Percentiles rank a stretch among this genome's conserved stretches.
phyloP scores from a whole-genome alignment of 305 asterid species.

The Euphrasia arctica region DNA sequence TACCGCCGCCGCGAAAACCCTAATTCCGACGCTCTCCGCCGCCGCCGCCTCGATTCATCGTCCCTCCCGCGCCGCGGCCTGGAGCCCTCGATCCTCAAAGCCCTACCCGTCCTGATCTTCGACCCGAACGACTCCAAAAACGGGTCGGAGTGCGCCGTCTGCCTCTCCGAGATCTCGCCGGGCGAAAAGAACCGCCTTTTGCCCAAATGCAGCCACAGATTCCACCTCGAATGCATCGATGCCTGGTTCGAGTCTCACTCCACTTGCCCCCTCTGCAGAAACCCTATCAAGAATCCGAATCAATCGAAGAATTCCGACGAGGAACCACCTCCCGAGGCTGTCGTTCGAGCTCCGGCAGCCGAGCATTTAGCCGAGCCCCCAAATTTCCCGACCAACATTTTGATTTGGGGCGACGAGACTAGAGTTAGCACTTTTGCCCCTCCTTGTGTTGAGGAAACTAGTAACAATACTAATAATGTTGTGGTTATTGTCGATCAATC shows the following conservation, averaged over 20 bases:
- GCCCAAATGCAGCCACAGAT: conserved; percentile 87
- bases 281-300: conserved; percentile 38
- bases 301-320: conserved; percentile 19
- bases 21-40: too few relatives aligned
- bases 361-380: conserved; percentile 29
- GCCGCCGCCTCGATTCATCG: conserved; percentile 48
- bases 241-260: conserved; percentile 92
- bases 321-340: conserved; percentile 29
- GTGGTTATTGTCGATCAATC: conserved; percentile 29
- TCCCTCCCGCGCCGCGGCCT: conserved; percentile 45
- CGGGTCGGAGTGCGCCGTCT: conserved; percentile 76
- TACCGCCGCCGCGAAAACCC: conserved; percentile 18
- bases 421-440: conserved; percentile 44
- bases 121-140: conserved; percentile 47
- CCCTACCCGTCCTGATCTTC: conserved; percentile 54
- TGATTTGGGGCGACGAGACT: conserved; percentile 78
- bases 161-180: conserved; percentile 58
- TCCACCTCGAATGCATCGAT: conserved; percentile 85
- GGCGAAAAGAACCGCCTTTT: conserved; percentile 72
- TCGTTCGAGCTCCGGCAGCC: conserved; percentile 28
- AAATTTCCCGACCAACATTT: conserved; percentile 73
- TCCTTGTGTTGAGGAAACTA: conserved; percentile 39
- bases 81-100: conserved; percentile 56
- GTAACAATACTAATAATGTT: conserved; percentile 24
- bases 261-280: conserved; percentile 83